These are phyloP conservation scores for Acrocalymma vagum DNA, from an alignment of 2,329 filamentous ascomycete genomes.

Conservation along the genomic window DNA sequence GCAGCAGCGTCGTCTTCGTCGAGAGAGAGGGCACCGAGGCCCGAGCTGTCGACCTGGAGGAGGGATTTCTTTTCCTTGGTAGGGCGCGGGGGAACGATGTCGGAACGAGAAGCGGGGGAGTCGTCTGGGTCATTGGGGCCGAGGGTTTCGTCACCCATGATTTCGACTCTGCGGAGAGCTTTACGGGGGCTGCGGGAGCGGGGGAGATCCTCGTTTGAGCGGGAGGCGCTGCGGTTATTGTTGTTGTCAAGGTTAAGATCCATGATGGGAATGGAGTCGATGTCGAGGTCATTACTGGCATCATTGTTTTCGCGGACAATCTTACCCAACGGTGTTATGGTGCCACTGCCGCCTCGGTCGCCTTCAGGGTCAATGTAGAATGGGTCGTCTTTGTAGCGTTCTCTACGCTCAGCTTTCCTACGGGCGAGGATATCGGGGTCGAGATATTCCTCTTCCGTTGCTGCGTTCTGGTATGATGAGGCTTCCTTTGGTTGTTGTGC, in stretches of 20 bases:
- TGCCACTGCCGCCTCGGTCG: constrained; percentile 63
- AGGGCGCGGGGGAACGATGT: constrained; percentile 36
- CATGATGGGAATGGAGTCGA: constrained; percentile 97
- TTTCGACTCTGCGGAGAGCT: constrained; percentile 50
- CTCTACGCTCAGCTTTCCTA: constrained; percentile 77
- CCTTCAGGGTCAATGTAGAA: constrained; percentile 79
- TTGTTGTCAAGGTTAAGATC: constrained; percentile 83
- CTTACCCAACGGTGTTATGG: constrained; percentile 80
- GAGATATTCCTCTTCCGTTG: constrained; percentile 61
- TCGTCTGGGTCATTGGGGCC: constrained; percentile 44
- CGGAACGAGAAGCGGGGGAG: constrained; percentile 30
- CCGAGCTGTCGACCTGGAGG: constrained; percentile 87
- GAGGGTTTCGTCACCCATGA: constrained; percentile 58
- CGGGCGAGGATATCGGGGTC: constrained; percentile 78
- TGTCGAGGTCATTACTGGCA: constrained; percentile 76
- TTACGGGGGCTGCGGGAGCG: constrained; percentile 38
- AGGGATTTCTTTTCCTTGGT: constrained; percentile 68
- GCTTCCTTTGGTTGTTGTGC: constrained; percentile 43
- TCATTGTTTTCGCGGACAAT: constrained; percentile 74
- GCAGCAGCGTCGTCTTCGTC: constrained; percentile 57
- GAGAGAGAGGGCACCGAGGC: constrained; percentile 76
- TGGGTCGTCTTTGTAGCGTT: constrained; percentile 90
- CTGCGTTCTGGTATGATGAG: constrained; percentile 56
- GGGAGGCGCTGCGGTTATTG: constrained; percentile 22
- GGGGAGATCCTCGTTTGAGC: constrained; percentile 26